Conservation (phyloP, 2,329 filamentous ascomycete species). For the Talaromyces sp. region DNA sequence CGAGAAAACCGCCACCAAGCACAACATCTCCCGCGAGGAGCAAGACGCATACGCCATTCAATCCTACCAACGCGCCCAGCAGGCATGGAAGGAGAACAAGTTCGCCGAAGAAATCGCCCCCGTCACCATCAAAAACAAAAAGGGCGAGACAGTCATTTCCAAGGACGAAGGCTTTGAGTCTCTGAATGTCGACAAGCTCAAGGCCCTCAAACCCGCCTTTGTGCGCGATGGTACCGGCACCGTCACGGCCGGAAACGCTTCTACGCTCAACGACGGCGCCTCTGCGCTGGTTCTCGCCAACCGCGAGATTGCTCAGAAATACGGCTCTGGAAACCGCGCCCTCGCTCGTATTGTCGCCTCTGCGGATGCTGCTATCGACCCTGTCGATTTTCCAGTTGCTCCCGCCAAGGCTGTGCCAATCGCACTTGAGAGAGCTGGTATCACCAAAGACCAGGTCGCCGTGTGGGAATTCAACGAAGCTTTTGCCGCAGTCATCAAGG, state of each 20-base stretch:
- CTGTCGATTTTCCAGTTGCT: constrained; percentile 91
- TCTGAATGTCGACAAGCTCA: constrained; percentile 78
- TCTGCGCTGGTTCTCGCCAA: constrained; percentile 81
- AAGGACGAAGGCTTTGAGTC: constrained; percentile 87
- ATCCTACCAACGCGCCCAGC: constrained; percentile 83
- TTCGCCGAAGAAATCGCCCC: constrained; percentile 89
- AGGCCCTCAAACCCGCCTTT: constrained; percentile 85
- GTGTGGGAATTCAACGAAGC: constrained; percentile 99
- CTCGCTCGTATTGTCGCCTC: constrained; percentile 80
- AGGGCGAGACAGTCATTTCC: constrained; percentile 72
- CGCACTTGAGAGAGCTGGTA: constrained; percentile 79
- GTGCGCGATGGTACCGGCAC: constrained; percentile 78
- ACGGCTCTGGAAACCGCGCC: constrained; percentile 69
- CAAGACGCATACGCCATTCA: constrained; percentile 88
- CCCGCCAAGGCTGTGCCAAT: constrained; percentile 89
- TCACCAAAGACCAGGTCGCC: constrained; percentile 84
- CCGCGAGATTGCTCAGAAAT: constrained; percentile 72
- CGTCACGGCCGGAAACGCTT: constrained; percentile 91
- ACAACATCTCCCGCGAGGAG: constrained; percentile 70
- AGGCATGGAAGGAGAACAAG: constrained; percentile 73
- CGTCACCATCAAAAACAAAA: constrained; percentile 76
- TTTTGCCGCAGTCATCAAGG: constrained; percentile 91
- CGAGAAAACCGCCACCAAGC: constrained; percentile 87
- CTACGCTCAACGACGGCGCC: constrained; percentile 89
- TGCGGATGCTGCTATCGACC: constrained; percentile 83